Base-by-base conservation (phyloP, 2,329 filamentous ascomycete species). In the Coniochaeta sp. region DNA sequence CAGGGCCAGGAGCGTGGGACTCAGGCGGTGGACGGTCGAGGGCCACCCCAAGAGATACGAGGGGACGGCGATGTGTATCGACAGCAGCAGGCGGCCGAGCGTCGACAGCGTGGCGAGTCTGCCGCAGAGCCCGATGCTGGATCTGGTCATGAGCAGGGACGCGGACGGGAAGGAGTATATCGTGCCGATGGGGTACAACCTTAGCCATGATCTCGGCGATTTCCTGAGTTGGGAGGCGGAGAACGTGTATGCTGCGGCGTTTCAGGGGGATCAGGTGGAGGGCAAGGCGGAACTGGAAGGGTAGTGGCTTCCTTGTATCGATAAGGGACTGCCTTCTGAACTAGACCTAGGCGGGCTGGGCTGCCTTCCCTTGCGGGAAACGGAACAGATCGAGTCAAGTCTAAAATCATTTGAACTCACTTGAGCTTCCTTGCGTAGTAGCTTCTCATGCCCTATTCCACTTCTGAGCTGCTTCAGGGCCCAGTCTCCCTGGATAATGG, bases 151-250 rank as follows among this genome's bases (percentile, higher is more conserved):
- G 56, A 74, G 66, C 61, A 70, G 71, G 28, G 72, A 71, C 38
- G 74, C 73, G 26, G 72, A 74, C 47, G 75, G 72, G n/a, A 71
- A 75, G 59, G 68, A 72, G 63, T 69, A 70, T 58, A 68, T 75
- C 10, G 77, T 82, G 58, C 80, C 82, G 0, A 86, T 87, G 83
- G 82, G 82, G 0, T 86, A 80, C 66, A 87, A 87, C 63, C 73
- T 87, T 2, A 77, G 78, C 12, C 81, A 85, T 62, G 84, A 86
- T 66, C 67, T 86, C 42, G 81, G 80, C 1, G 83, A 86, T 62
- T 86, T 84, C 64, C 66, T 87, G 55, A 76, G 73, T 59, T 86
- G 83, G 82, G 82, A 84, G 68, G 72, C 79, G 4, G 77, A 83
- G 64, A 74, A 83, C 59, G 77, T 78, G 1, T 79, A 75, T 60